These are phyloP conservation scores for Candolleomyces efflorescens DNA, from an alignment of 768 basidiomycete species.

Conservation along the genomic window DNA sequence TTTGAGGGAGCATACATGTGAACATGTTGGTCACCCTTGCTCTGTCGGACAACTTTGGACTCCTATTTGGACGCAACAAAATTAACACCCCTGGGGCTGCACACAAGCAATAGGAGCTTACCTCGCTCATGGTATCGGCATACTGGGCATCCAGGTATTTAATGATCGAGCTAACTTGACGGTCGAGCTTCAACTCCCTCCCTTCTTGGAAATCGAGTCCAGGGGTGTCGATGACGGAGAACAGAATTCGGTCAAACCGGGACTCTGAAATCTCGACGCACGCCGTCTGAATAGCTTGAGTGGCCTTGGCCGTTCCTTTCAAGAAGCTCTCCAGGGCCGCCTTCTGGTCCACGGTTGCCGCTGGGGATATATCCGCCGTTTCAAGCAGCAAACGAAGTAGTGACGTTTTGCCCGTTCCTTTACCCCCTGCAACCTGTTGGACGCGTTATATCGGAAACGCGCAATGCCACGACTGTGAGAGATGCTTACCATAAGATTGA, in stretches of 20 bases:
- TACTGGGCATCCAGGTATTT: conserved; percentile 80
- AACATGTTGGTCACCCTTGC: conserved; percentile 86
- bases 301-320: conserved; percentile 54
- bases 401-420: conserved; percentile 83
- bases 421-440: conserved; percentile 69
- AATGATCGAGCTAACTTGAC: conserved; percentile 68
- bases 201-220: conserved; percentile 75
- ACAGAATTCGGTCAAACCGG: conserved; percentile 69
- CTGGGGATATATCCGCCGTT: conserved; percentile 78
- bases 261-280: conserved; percentile 83
- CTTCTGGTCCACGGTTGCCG: conserved; percentile 71
- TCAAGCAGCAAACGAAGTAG: conserved; percentile 76
- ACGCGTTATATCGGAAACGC: conserved; percentile 3
- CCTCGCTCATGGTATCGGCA: conserved; percentile 86
- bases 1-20: conserved; percentile 58
- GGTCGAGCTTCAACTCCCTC: conserved; percentile 72
- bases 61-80: conserved; percentile 43
- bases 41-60: conserved; percentile 83
- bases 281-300: conserved; percentile 60
- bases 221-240: conserved; percentile 84
- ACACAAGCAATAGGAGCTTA: conserved; percentile 24
- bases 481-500: conserved; percentile 75
- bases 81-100: neutral
- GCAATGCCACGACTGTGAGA: too few relatives aligned
- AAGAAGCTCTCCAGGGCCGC: conserved; percentile 62